Evolutionary conservation across 73 alveolate genomes (phyloP).

Genomic region (Tetrahymena elliotti): DNA sequence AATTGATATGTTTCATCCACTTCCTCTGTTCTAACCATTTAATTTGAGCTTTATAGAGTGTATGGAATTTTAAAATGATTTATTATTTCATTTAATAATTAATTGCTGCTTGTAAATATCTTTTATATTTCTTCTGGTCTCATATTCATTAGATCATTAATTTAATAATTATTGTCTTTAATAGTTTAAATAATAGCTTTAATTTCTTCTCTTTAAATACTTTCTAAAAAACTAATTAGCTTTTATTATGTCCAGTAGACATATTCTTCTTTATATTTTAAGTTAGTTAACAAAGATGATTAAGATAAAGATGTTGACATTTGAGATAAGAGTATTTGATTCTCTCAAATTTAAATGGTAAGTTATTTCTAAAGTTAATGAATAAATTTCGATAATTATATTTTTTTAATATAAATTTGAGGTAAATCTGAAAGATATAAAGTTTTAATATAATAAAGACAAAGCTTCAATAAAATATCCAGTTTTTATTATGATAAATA

Average conservation of each 20-base stretch:
- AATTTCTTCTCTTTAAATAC: neutral
- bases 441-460: no score
- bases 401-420: no score
- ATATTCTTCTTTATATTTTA: neutral
- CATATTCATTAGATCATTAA: neutral
- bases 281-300: neutral
- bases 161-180: neutral
- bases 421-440: neutral
- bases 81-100: neutral
- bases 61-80: neutral
- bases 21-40: neutral
- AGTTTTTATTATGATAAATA: no score
- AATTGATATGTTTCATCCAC: neutral
- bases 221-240: neutral
- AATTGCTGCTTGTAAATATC: neutral
- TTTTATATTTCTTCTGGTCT: neutral
- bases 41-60: neutral
- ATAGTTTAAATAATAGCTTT: neutral
- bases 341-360: neutral
- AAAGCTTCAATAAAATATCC: no score
- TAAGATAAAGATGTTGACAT: neutral
- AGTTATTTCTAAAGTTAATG: neutral
- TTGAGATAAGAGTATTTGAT: neutral
- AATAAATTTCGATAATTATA: neutral
- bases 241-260: neutral